Conservation (phyloP, 106 monocot genomes). For the Apostasia ramifera region DNA sequence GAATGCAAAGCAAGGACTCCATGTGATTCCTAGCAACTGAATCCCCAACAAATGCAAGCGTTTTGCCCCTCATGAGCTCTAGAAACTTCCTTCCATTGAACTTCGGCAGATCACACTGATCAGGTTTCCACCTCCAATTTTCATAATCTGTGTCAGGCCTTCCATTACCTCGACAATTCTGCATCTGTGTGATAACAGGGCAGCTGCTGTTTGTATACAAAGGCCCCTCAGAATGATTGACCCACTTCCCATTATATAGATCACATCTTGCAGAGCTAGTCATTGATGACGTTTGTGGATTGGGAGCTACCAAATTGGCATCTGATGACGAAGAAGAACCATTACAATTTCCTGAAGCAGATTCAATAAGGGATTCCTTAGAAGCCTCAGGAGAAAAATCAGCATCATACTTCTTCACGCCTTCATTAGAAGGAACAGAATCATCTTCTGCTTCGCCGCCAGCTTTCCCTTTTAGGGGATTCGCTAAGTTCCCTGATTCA, state of each 20-base stretch:
- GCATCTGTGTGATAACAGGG: constrained; percentile 64
- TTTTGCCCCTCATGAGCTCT: constrained; percentile 77
- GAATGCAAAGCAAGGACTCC: constrained; percentile 80
- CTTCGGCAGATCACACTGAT: constrained; percentile 59
- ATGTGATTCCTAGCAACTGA: constrained; percentile 81
- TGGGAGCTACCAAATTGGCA: neutral
- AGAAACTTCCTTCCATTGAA: constrained; percentile 65
- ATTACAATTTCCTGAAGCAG: neutral
- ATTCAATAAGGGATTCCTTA: neutral
- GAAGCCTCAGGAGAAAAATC: neutral
- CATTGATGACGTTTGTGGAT: neutral
- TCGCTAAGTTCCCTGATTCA: neutral
- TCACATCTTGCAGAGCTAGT: constrained; percentile 38
- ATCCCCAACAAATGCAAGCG: constrained; percentile 77
- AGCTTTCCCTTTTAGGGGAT: neutral
- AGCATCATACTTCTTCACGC: neutral
- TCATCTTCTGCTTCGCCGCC: neutral
- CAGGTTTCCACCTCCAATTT: constrained; percentile 89
- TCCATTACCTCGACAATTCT: constrained; percentile 92
- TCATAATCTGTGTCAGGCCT: constrained; percentile 80
- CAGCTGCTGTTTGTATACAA: constrained; percentile 80
- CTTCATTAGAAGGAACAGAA: neutral
- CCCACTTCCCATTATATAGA: constrained; percentile 70
- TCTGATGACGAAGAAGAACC: neutral
- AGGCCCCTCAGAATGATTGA: constrained; percentile 46